Percentiles rank a stretch among this genome's conserved stretches.
Evolutionary conservation across 306 rosid species (phyloP).

Genomic region (Cotoneaster glaucophyllus): DNA sequence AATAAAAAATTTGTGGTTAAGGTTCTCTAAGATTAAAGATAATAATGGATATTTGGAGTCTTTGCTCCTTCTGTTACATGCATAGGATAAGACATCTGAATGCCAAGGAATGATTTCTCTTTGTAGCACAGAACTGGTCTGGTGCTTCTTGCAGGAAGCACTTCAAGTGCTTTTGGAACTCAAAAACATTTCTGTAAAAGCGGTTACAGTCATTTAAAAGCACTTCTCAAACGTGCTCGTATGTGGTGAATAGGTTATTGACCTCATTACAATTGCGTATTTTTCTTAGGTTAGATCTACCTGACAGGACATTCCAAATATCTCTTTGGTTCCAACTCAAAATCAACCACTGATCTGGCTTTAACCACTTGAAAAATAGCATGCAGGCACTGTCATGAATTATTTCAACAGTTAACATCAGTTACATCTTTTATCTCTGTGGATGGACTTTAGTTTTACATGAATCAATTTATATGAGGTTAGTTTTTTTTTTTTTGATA

Average conservation of each 20-base stretch:
- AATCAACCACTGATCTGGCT: background rate
- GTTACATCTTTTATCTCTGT: background rate
- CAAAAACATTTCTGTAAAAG: too few species aligned
- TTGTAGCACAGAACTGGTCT: background rate
- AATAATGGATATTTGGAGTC: background rate
- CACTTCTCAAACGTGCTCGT: too few species aligned
- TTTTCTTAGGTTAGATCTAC: background rate
- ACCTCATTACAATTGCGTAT: background rate
- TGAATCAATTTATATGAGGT: background rate
- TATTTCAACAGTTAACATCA: background rate
- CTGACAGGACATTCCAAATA: too few species aligned
- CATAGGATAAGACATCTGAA: background rate
- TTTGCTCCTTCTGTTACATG: background rate
- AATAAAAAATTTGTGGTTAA: background rate
- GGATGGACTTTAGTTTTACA: background rate
- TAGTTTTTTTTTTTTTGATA: conserved; percentile 18
- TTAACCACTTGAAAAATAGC: background rate
- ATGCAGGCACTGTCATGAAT: background rate
- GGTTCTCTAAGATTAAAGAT: background rate
- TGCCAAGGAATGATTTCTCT: background rate
- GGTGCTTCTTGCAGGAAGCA: too few species aligned
- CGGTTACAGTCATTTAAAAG: too few species aligned
- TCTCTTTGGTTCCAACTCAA: background rate
- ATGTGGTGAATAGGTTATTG: background rate
- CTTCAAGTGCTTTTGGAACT: too few species aligned